Base-by-base conservation (phyloP, 1,284 basidiomycete species). In the Marasmius tenuissimus region DNA sequence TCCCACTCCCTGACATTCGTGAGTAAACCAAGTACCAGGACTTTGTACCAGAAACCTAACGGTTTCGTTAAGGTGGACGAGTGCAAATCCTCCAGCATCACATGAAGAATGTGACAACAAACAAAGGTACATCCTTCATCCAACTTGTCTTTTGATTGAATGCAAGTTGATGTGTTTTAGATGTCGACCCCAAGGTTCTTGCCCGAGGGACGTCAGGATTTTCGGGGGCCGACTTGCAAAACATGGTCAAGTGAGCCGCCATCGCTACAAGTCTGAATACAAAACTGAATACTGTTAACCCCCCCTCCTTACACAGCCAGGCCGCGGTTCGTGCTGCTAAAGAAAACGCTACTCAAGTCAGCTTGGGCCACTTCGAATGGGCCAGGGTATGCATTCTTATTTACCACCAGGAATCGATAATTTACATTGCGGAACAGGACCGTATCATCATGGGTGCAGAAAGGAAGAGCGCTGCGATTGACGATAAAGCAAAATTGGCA, bases 361-460 rank as follows among this genome's bases (percentile, higher is more conserved):
- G 76, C n/a, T 75, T 92, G 62, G 85, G 85, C 64, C 93, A 97
- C 71, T 93, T 97, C 72, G 96, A 97, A 79, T 98, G 96, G 96
- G 96, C 96, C 66, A 96, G 90, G 84, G 93, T 89, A 56, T 50
- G 51, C 27, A 34, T 18, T 20, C 58, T 11, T 18, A 10, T 18
- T 53, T 55, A 57, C 27, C 12, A 35, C 39, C 45, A 57, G 35
- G 7, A 18, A 39, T 62, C 37, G 35, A 47, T 61, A 55, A 66
- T 39, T 56, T 27, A 40, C 57, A 40, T 61, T 7, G 16, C 20
- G 27, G 34, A 16, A 52, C 70, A 90, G 90, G 94, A 96, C 75
- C 91, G 94, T 58, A 97, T 97, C 67, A 78, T 97, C 66, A 96
- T 98, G 94, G 96, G 96, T 53, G 93, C 93, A 27, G 96, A 98